Evolutionary conservation across 495 filamentous ascomycete species (phyloP).

Genomic region (Penicillium bovifimosum): DNA sequence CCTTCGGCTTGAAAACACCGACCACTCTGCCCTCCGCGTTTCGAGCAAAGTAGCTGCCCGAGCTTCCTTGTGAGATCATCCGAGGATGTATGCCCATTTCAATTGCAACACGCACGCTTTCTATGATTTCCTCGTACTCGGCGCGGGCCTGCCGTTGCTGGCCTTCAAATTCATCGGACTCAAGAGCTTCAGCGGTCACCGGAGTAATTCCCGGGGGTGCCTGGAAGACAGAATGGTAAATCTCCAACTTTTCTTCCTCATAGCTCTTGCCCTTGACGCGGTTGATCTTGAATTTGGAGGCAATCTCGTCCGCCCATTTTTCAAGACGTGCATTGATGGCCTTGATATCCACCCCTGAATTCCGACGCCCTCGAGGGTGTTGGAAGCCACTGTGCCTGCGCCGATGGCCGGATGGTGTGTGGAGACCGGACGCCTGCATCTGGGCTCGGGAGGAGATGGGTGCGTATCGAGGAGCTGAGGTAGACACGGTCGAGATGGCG

Average conservation of each 20-base stretch:
- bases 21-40: conserved; percentile 89
- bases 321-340: conserved; percentile 96
- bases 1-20: conserved; percentile 98
- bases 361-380: conserved; percentile 57
- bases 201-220: conserved; percentile 79
- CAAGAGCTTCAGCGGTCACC: conserved; percentile 67
- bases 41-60: conserved; percentile 94
- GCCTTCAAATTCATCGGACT: conserved; percentile 49
- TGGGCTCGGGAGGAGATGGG: conserved; percentile 50
- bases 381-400: conserved; percentile 43
- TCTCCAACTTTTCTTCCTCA: conserved; percentile 86
- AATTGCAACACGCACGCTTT: conserved; percentile 84
- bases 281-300: conserved; percentile 88
- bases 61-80: conserved; percentile 95
- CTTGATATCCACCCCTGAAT: conserved; percentile 94
- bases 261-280: conserved; percentile 67
- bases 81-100: conserved; percentile 87
- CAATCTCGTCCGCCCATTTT: conserved; percentile 97
- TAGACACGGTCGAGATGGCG: conserved; percentile 51
- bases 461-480: conserved; percentile 65
- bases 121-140: conserved; percentile 84
- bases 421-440: conserved; percentile 41
- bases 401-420: conserved; percentile 37
- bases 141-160: conserved; percentile 60
- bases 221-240: conserved; percentile 95